Percentiles rank a stretch among this genome's conserved stretches.
phyloP scores from a whole-genome alignment of 73 alveolate genomes.

The Tetrahymena malaccensis region DNA sequence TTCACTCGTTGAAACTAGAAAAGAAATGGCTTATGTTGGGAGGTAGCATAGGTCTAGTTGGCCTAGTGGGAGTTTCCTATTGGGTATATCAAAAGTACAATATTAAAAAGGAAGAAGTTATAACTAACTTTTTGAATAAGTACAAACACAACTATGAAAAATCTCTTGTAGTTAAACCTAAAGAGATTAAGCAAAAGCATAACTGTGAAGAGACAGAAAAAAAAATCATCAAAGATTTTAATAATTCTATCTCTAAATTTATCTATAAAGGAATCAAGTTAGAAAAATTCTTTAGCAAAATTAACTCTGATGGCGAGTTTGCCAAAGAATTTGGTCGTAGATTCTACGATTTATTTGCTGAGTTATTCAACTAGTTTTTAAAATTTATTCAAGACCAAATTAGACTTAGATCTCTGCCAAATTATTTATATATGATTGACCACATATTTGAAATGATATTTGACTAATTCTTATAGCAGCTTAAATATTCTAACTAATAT shows the following conservation, averaged over 20 bases:
- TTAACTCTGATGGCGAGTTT: neutral
- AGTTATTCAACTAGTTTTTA: neutral
- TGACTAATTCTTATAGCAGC: neutral
- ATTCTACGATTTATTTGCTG: neutral
- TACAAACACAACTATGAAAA: neutral
- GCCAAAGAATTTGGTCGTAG: neutral
- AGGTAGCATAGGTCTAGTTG: neutral
- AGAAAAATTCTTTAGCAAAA: neutral
- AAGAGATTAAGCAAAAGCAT: neutral
- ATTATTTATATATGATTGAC: neutral
- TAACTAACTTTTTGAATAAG: neutral
- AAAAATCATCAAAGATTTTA: neutral
- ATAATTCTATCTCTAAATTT: neutral
- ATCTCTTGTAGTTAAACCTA: neutral
- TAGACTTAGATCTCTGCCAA: neutral
- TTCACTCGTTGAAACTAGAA: neutral
- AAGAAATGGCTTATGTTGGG: neutral
- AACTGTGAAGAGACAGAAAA: neutral
- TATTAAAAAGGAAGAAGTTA: neutral
- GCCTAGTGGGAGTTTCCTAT: neutral
- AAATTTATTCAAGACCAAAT: neutral
- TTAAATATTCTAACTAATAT: neutral
- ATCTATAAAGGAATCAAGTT: neutral
- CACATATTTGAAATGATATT: neutral
- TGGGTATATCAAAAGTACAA: neutral